phyloP scores from a whole-genome alignment of 2,329 filamentous ascomycete genomes.

The Botrytis galanthina region DNA sequence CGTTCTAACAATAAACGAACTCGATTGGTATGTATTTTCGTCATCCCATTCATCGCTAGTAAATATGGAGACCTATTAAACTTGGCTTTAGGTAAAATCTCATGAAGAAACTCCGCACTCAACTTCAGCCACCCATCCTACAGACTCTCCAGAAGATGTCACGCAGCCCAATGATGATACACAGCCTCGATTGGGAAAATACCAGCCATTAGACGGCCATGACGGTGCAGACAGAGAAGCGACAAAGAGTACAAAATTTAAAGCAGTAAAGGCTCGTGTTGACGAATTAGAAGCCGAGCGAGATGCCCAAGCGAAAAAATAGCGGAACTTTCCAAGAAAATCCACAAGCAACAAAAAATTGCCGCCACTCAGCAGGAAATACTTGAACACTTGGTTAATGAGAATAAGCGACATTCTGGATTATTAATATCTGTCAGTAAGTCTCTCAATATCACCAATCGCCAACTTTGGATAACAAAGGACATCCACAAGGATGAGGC shows the following conservation, averaged over 20 bases:
- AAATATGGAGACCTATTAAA: too few relatives aligned
- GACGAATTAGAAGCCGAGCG: background rate
- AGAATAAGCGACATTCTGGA: background rate
- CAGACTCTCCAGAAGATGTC: background rate
- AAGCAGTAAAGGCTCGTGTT: background rate
- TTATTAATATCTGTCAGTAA: background rate
- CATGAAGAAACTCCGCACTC: background rate
- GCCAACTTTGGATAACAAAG: background rate
- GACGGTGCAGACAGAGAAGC: background rate
- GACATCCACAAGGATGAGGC: background rate
- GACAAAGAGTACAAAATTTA: background rate
- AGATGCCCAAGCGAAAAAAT: background rate
- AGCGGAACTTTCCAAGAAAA: background rate
- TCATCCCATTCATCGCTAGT: background rate
- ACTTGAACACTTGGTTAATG: background rate
- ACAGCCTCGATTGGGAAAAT: background rate
- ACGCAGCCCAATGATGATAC: too few relatives aligned
- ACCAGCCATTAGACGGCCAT: background rate
- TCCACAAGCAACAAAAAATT: background rate
- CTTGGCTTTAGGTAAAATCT: background rate
- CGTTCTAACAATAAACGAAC: background rate
- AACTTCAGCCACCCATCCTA: background rate
- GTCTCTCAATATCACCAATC: background rate
- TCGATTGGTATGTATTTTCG: background rate
- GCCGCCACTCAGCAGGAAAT: background rate